Conservation (phyloP, 2,329 filamentous ascomycete species). For the Aspergillus ruber region DNA sequence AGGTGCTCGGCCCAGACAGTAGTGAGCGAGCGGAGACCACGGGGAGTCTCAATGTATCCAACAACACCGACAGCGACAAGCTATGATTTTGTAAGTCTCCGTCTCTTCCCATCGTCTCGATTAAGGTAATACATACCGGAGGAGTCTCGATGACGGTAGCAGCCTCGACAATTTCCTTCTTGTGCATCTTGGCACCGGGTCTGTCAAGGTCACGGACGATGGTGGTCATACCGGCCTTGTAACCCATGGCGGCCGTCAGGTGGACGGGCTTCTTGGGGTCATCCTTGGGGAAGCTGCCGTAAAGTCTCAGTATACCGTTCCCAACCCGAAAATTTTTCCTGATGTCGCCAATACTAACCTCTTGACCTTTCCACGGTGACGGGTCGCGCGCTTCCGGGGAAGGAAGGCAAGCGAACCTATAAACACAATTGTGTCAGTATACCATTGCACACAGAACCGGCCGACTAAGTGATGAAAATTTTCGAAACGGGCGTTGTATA, state of each 20-base stretch:
- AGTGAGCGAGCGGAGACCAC: slow-evolving; percentile 97
- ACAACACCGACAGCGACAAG: slow-evolving; percentile 99
- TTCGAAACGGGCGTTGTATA: slow-evolving; percentile 47
- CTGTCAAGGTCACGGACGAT: slow-evolving; percentile 99
- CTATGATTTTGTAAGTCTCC: slow-evolving; percentile 45
- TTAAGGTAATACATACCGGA: slow-evolving; percentile 64
- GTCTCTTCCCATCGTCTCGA: slow-evolving; percentile 8
- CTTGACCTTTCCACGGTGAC: slow-evolving; percentile 97
- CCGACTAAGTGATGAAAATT: slow-evolving; percentile 15
- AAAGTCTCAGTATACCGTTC: slow-evolving; percentile 23
- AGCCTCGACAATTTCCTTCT: slow-evolving; percentile 94
- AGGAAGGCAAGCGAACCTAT: slow-evolving; percentile 71
- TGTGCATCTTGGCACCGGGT: slow-evolving; percentile 98
- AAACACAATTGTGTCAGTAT: slow-evolving; percentile 24
- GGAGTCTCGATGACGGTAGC: slow-evolving; percentile 85
- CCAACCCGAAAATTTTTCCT: slow-evolving; percentile 10
- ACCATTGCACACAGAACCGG: slow-evolving; percentile 17
- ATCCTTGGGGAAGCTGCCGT: slow-evolving; percentile 93
- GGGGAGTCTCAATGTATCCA: slow-evolving; percentile 99
- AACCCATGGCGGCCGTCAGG: slow-evolving; percentile 95
- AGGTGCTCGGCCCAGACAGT: slow-evolving; percentile 99
- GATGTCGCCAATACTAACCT: slow-evolving; percentile 56
- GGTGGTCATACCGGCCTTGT: slow-evolving; percentile 99
- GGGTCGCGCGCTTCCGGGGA: slow-evolving; percentile 84
- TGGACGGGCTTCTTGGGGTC: slow-evolving; percentile 99